A percentile compares a stretch with the other conserved stretches of the same genome.
phyloP scores from a whole-genome alignment of 495 filamentous ascomycete genomes.

The Xylaria castorea region DNA sequence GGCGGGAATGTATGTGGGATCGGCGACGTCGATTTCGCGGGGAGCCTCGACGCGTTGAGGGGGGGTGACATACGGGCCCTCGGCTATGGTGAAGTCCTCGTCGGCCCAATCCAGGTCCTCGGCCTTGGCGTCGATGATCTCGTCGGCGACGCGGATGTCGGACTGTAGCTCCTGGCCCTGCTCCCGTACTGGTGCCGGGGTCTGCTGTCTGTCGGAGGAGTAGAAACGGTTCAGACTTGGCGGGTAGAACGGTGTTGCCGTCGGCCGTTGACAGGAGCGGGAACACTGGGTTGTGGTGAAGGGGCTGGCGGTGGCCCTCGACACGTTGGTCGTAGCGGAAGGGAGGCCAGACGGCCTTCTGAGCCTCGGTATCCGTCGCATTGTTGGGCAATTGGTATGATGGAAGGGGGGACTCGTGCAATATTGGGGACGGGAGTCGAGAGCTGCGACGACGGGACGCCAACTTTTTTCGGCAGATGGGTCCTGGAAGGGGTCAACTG shows the following conservation, averaged over 20 bases:
- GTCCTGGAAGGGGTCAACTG: neutral
- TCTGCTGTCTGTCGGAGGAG: slow-evolving; percentile 31
- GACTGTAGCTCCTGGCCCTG: neutral
- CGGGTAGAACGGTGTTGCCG: slow-evolving; percentile 4
- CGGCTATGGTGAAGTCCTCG: neutral
- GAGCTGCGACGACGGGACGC: slow-evolving; percentile 1
- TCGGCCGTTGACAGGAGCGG: neutral
- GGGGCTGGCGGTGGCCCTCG: slow-evolving; percentile 19
- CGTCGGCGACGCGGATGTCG: neutral
- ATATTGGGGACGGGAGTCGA: neutral
- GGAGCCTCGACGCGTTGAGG: slow-evolving; percentile 33
- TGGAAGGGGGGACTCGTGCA: neutral
- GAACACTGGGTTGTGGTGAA: slow-evolving; percentile 14
- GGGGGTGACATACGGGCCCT: slow-evolving; percentile 26
- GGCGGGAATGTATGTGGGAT: slow-evolving; percentile 63
- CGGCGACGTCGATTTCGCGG: slow-evolving; percentile 37
- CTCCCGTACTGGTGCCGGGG: neutral
- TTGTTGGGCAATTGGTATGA: slow-evolving; percentile 25
- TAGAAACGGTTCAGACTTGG: slow-evolving; percentile 29
- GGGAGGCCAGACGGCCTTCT: slow-evolving; percentile 35
- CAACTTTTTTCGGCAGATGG: slow-evolving; percentile 14
- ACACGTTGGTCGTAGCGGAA: slow-evolving; percentile 13
- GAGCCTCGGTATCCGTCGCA: slow-evolving; percentile 43
- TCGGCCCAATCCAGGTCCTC: neutral
- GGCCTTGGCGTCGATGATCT: neutral